Evolutionary conservation across 192 early-diverging fungal genomes (phyloP).

Genomic region (Entomortierella beljakovae): DNA sequence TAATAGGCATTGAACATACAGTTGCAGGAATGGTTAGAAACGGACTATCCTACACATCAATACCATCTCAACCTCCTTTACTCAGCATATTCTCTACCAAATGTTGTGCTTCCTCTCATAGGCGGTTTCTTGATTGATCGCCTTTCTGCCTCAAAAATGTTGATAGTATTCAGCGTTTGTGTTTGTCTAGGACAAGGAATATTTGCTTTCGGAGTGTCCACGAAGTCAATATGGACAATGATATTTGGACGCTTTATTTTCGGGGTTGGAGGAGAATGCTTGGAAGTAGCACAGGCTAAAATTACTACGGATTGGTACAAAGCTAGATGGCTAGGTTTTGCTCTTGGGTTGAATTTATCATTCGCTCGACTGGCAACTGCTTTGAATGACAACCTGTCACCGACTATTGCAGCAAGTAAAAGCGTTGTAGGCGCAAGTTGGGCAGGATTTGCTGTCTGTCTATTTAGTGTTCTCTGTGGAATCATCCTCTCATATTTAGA

Average conservation of each 20-base stretch:
- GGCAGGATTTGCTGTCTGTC: conserved; percentile 63
- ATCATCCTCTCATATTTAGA: conserved; percentile 58
- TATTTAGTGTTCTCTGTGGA: conserved; percentile 54
- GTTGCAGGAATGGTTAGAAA: conserved; percentile 50
- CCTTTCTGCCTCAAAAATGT: conserved; percentile 60
- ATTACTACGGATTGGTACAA: conserved; percentile 72
- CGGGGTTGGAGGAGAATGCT: conserved; percentile 71
- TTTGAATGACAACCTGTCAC: conserved; percentile 69
- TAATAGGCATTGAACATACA: conserved; percentile 51
- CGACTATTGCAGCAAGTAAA: conserved; percentile 53
- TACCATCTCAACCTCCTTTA: conserved; percentile 60
- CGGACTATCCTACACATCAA: conserved; percentile 49
- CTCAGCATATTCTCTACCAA: conserved; percentile 53
- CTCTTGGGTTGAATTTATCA: conserved; percentile 64
- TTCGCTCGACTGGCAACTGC: conserved; percentile 67
- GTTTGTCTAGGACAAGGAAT: conserved; percentile 68
- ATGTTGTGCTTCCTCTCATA: conserved; percentile 54
- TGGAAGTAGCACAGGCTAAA: conserved; percentile 71
- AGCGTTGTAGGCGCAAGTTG: conserved; percentile 61
- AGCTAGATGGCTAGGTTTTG: conserved; percentile 69
- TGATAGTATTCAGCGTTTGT: conserved; percentile 61
- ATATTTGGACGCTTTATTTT: conserved; percentile 69
- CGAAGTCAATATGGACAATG: conserved; percentile 59
- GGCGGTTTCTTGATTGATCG: conserved; percentile 65
- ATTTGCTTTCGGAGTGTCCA: conserved; percentile 67